Evolutionary conservation across 2,329 filamentous ascomycete species (phyloP), one percentile per base, ranked within the genome.

Genomic region (Fulvia fulva): DNA sequence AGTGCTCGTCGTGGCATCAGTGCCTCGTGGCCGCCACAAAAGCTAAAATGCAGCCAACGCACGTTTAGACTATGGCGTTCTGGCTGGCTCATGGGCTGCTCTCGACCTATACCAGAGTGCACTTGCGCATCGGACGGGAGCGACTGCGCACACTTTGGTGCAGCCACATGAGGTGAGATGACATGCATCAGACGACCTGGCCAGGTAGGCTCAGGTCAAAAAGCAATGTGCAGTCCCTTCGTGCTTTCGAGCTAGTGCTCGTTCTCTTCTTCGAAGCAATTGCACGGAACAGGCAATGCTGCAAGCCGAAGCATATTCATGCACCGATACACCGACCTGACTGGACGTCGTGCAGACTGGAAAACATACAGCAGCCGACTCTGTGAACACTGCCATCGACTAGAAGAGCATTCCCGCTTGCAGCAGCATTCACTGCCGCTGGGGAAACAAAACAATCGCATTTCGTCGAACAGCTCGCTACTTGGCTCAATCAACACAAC

Each of bases 1-100:
- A 51, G 57, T 63, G 11, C 60, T 66, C 41, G 59, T 56, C 32
- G 57, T 65, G 30, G 65, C 65, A 23, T 54, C 56, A 32, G 51
- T 25, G 44, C 53, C 58, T n/a, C 37, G 37, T 41, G 37, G 37
- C 37, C 37, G 37, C 37, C 37, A 41, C 37, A 19, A n/a, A 41
- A 41, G 37, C 37, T 41, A 58, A 54, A 56, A 16, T 50, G 49
- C 45, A 56, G 23, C 26, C 43, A 41, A 19, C 11, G n/a, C 30
- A 41, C 34, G 34, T 41, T 14, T n/a, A 6, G 34, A 8, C n/a
- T n/a, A n/a, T n/a, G 34, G 34, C 34, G 34, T 41, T n/a, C 16
- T 4, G 34, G 37, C 37, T 41, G 37, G 1, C 37, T 19, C 14
- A 41, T 41, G 37, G 37, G 8, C 37, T 41, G 37, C 37, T 41